Evolutionary conservation across 805 yeast genomes (phyloP).

Genomic region (Metschnikowia kofuensis): DNA sequence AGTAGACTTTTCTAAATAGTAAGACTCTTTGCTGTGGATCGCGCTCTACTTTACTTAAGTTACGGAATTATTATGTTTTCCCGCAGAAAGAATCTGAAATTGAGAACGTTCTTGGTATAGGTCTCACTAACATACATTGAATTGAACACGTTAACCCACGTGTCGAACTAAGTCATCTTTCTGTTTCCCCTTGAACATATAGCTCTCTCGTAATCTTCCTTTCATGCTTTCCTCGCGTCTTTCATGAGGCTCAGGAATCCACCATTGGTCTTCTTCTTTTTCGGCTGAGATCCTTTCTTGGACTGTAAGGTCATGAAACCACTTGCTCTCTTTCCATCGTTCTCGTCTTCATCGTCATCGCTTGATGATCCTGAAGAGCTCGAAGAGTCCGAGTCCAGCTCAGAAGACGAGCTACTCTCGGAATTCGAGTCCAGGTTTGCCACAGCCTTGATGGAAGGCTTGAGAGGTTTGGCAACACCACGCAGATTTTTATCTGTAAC

Average conservation of each 20-base stretch:
- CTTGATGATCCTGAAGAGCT: background rate
- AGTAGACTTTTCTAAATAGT: no score
- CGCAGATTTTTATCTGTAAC: constrained; percentile 10
- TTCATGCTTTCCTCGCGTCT: constrained; percentile 23
- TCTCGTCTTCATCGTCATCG: constrained; percentile 13
- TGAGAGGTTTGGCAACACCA: constrained; percentile 2
- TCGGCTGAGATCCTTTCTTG: constrained; percentile 13
- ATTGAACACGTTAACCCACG: no score
- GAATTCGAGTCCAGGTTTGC: constrained; percentile 12
- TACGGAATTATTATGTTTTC: no score
- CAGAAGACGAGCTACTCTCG: background rate
- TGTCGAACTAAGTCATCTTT: no score
- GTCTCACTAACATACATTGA: no score
- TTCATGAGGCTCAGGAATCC: constrained; percentile 32
- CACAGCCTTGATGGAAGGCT: background rate
- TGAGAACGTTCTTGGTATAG: no score
- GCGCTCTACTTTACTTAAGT: no score
- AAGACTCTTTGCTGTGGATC: no score
- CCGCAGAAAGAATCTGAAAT: no score
- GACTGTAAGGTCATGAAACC: constrained; percentile 28
- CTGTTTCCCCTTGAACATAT: no score
- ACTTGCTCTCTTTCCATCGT: constrained; percentile 5
- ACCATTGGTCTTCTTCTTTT: constrained; percentile 21
- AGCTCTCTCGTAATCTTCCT: no score
- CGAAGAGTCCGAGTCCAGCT: background rate